Conservation (phyloP, 1,284 basidiomycete genomes). For the Ganoderma meredithae region DNA sequence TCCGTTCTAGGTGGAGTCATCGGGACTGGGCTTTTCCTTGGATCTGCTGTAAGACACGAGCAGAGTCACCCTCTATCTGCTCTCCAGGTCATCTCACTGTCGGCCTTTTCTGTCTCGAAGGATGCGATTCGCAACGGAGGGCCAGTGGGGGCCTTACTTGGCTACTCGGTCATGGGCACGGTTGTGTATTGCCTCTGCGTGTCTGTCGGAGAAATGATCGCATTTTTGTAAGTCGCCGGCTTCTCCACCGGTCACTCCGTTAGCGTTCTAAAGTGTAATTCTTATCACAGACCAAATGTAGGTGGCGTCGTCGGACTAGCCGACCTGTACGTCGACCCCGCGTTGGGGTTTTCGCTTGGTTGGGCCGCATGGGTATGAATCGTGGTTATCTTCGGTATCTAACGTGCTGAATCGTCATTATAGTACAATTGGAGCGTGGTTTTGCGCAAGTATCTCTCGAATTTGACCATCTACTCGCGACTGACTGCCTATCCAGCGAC, state of each 20-base stretch:
- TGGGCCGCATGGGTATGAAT: slow-evolving; percentile 42
- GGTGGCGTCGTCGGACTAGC: slow-evolving; percentile 84
- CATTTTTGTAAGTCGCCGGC: slow-evolving; percentile 37
- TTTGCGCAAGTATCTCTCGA: slow-evolving; percentile 32
- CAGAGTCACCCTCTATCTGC: neutral
- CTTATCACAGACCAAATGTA: slow-evolving; percentile 70
- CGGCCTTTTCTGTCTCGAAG: slow-evolving; percentile 48
- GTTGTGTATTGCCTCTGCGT: slow-evolving; percentile 50
- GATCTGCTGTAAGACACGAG: slow-evolving; percentile 34
- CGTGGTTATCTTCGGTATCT: neutral
- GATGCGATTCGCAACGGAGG: slow-evolving; percentile 65
- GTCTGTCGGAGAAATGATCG: slow-evolving; percentile 44
- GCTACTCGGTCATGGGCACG: slow-evolving; percentile 61
- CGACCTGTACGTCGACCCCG: slow-evolving; percentile 41
- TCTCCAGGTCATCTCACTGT: neutral
- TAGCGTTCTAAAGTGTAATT: slow-evolving; percentile 12
- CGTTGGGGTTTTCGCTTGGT: slow-evolving; percentile 41
- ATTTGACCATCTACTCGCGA: neutral
- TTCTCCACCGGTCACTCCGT: too few relatives aligned
- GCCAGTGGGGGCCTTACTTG: slow-evolving; percentile 69
- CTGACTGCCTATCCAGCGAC: slow-evolving; percentile 30
- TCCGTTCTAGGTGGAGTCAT: slow-evolving; percentile 49
- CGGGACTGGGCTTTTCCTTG: slow-evolving; percentile 58
- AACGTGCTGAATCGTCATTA: neutral
- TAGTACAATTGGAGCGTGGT: slow-evolving; percentile 44